Percentiles rank a stretch among this genome's conserved stretches.
phyloP scores from a whole-genome alignment of 148 eudicot genomes.

The Cornus kousa region DNA sequence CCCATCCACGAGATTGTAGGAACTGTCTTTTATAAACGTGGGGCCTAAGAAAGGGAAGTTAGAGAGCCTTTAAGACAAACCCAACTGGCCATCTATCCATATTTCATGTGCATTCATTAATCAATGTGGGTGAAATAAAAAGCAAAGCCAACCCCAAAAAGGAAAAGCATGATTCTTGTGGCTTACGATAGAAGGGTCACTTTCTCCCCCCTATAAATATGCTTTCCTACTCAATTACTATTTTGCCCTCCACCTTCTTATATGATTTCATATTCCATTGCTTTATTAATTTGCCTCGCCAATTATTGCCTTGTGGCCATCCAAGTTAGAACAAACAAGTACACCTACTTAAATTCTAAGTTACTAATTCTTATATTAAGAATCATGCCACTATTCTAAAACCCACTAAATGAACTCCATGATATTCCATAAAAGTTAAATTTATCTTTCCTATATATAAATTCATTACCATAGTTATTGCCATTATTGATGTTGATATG shows the following conservation, averaged over 20 bases:
- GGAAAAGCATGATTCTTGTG: conserved; percentile 37
- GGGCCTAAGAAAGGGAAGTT: conserved; percentile 1
- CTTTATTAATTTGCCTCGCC: too few species aligned
- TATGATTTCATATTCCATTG: too few species aligned
- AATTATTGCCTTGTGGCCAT: too few species aligned
- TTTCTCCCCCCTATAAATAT: conserved; percentile 7
- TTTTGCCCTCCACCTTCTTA: background rate
- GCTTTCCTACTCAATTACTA: background rate
- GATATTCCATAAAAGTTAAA: too few species aligned
- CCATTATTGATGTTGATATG: too few species aligned
- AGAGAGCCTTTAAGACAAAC: conserved; percentile 26
- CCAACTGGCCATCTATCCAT: conserved; percentile 29
- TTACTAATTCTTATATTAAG: too few species aligned
- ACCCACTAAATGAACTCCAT: too few species aligned
- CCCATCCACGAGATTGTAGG: conserved; percentile 8
- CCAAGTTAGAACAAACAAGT: too few species aligned
- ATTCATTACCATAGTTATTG: too few species aligned
- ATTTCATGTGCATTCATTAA: conserved; percentile 34
- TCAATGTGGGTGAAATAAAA: conserved; percentile 23
- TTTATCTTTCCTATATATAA: too few species aligned
- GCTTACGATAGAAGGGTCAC: conserved; percentile 17
- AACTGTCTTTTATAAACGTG: conserved; percentile 19
- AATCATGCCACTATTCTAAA: too few species aligned
- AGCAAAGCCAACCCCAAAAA: conserved; percentile 22
- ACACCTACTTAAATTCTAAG: too few species aligned